Evolutionary conservation across 139 green algal species (phyloP).

Genomic region (Chlorella ohadii): DNA sequence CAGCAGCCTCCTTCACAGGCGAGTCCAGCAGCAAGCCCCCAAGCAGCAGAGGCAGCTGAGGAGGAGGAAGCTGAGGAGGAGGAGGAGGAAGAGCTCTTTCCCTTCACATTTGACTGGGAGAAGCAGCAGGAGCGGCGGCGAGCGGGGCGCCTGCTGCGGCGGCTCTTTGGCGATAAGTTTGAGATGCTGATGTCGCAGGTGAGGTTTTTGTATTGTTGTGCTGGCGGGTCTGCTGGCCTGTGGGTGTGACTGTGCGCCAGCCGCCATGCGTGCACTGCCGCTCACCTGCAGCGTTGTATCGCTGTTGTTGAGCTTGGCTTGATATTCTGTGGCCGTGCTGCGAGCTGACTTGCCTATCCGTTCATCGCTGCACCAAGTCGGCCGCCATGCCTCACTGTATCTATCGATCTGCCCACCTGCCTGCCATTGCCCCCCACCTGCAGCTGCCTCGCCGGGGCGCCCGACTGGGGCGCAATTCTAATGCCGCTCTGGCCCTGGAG

Average conservation of each 20-base stretch:
- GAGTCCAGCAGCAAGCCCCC: no score
- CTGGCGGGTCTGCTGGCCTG: no score
- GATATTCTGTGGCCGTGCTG: no score
- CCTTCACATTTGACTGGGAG: slow-evolving; percentile 5
- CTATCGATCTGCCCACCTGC: no score
- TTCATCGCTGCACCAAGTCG: no score
- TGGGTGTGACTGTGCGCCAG: no score
- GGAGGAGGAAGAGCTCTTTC: slow-evolving; percentile 1
- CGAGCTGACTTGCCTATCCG: no score
- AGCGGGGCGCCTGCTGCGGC: slow-evolving; percentile 16
- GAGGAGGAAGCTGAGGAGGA: neutral
- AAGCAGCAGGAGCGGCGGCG: slow-evolving; percentile 4
- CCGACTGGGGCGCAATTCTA: neutral
- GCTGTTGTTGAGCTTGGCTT: no score
- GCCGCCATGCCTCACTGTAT: no score
- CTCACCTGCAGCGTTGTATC: no score
- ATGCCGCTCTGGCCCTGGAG: neutral
- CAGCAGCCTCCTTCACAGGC: neutral
- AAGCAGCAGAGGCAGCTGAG: no score
- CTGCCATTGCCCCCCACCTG: neutral
- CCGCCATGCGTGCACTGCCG: no score
- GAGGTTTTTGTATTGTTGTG: neutral
- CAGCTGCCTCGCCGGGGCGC: slow-evolving; percentile 7
- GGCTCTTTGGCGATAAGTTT: slow-evolving; percentile 6
- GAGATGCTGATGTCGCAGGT: slow-evolving; percentile 17